Evolutionary conservation across 2,329 filamentous ascomycete genomes (phyloP).

Genomic region (Aureobasidium lini): DNA sequence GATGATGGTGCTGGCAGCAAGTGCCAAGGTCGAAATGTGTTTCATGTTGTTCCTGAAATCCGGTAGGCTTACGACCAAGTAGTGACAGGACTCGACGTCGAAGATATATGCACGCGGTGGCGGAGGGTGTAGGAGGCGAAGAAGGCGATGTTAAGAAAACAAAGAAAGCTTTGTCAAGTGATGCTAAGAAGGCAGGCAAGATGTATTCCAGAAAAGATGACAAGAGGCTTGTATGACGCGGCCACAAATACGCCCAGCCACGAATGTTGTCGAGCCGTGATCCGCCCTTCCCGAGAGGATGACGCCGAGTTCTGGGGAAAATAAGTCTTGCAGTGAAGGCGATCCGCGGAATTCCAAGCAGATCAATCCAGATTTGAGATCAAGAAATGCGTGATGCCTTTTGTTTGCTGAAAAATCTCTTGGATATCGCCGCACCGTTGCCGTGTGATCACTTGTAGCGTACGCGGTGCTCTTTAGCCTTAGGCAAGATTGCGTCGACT

Average conservation of each 20-base stretch:
- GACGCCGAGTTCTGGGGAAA: slow-evolving; percentile 7
- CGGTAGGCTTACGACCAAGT: background rate
- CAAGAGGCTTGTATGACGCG: slow-evolving; percentile 7
- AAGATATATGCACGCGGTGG: background rate
- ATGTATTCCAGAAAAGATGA: background rate
- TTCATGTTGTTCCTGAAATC: slow-evolving; percentile 17
- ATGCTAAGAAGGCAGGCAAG: background rate
- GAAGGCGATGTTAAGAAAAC: background rate
- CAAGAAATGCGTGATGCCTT: background rate
- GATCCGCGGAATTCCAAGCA: background rate
- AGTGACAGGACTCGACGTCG: background rate
- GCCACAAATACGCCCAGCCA: slow-evolving; percentile 8
- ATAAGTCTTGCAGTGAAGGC: background rate
- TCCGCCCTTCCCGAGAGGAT: slow-evolving; percentile 6
- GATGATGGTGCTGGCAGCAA: slow-evolving; percentile 19
- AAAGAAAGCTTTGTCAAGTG: background rate
- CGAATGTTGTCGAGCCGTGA: background rate
- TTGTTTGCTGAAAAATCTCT: background rate
- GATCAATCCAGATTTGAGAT: slow-evolving; percentile 3
- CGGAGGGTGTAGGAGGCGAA: background rate
- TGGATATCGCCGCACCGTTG: background rate
- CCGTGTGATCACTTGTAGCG: slow-evolving; percentile 3
- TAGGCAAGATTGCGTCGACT: slow-evolving; percentile 7
- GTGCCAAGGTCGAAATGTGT: slow-evolving; percentile 21
- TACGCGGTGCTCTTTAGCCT: background rate